Evolutionary conservation across 768 basidiomycete genomes (phyloP), one percentile per base, ranked within the genome.

Genomic region (Lentinus tigrinus): DNA sequence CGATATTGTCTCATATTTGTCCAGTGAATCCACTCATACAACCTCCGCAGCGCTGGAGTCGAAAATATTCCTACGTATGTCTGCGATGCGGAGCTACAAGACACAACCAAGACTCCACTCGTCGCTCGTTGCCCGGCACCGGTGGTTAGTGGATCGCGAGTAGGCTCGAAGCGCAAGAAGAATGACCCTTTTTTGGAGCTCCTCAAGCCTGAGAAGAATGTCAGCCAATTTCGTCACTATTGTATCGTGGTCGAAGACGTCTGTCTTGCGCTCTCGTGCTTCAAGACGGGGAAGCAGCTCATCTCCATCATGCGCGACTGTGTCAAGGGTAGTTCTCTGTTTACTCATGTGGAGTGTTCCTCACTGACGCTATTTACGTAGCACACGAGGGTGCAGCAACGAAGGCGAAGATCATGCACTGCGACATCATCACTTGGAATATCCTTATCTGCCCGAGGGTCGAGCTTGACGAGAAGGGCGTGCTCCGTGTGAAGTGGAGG

Each of bases 241-340:
- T 47, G 61, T 13, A 42, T 62, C 10, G 56, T 54, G 3, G 47
- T 54, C 11, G 26, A 57, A 36, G 56, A 57, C 10, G 51, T 58
- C 0, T 54, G 52, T 28, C 27, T 57, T n/a, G 40, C 56, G 6
- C 48, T 62, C 17, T 16, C n/a, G 3, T 28, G 28, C 23, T 58
- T 57, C 52, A 23, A 14, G n/a, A 50, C 24, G 3, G 37, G 46
- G 1, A 26, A 34, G 13, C 61, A 62, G 27, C 47, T 62, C 6
- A 17, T 57, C 43, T 39, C 14, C 1, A 24, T 62, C 7, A 26
- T 62, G 16, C 24, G 23, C 2, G 51, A 54, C 37, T 50, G 56
- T 11, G 19, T 62, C 19, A 19, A 14, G 13, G 43, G 43, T 46
- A 46, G 21, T 19, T 21, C 40, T 17, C 13, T 21, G 9, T 6